Evolutionary conservation across 768 basidiomycete species (phyloP).

Genomic region (Phanerochaete sordida): DNA sequence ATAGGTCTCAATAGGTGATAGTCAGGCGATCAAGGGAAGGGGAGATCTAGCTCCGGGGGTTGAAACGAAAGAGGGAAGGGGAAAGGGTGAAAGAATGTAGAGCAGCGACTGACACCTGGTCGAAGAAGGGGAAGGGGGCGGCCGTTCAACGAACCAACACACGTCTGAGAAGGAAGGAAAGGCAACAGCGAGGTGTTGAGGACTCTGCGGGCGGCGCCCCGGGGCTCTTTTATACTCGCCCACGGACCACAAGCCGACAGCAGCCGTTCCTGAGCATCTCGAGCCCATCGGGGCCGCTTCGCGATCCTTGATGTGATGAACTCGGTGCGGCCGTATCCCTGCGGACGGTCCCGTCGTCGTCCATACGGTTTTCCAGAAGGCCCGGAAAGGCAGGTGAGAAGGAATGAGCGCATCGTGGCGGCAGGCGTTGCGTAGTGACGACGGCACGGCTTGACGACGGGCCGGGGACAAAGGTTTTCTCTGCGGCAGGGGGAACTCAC

Average conservation of each 20-base stretch:
- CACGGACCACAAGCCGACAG: not conserved
- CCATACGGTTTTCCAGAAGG: conserved; percentile 11
- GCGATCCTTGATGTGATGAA: not conserved
- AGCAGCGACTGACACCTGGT: conserved; percentile 41
- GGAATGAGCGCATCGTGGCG: not conserved
- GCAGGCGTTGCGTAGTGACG: conserved; percentile 11
- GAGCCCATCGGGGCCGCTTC: not conserved
- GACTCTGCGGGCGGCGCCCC: not conserved
- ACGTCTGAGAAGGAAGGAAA: conserved; percentile 15
- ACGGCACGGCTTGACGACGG: not conserved
- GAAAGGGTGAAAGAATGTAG: conserved; percentile 13
- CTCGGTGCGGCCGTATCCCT: not conserved
- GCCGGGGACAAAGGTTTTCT: not conserved
- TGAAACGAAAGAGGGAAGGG: conserved; percentile 18
- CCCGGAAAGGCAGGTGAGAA: conserved; percentile 10
- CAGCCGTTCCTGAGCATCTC: not conserved
- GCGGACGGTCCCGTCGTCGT: conserved; percentile 6
- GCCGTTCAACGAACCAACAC: conserved; percentile 44
- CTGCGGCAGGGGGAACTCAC: not conserved
- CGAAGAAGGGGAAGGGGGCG: conserved; percentile 33
- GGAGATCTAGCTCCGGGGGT: conserved; percentile 4
- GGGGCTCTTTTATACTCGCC: conserved; percentile 6
- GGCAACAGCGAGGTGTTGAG: conserved; percentile 6
- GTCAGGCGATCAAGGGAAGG: not conserved
- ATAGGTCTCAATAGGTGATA: conserved; percentile 2